phyloP scores from a whole-genome alignment of 2,329 filamentous ascomycete genomes.

The Aspergillus fructus region DNA sequence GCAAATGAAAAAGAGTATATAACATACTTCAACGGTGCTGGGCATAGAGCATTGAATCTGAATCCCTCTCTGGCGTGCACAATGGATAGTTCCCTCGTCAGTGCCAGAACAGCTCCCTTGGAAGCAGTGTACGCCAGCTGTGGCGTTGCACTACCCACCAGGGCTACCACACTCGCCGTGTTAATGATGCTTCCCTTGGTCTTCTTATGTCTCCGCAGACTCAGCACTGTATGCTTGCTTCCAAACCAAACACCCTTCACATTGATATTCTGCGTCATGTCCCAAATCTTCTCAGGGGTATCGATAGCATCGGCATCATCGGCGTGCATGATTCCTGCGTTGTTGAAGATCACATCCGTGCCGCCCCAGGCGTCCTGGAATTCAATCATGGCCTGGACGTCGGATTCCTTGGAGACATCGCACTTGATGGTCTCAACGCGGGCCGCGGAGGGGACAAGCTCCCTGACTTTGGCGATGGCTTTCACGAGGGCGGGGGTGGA shows the following conservation, averaged over 20 bases:
- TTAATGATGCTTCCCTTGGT: slow-evolving; percentile 81
- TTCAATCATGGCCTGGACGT: slow-evolving; percentile 74
- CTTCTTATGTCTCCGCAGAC: slow-evolving; percentile 78
- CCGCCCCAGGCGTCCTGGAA: slow-evolving; percentile 80
- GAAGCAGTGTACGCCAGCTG: slow-evolving; percentile 91
- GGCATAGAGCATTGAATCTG: slow-evolving; percentile 88
- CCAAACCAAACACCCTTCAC: slow-evolving; percentile 99
- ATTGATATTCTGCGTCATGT: slow-evolving; percentile 89
- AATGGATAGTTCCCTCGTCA: slow-evolving; percentile 88
- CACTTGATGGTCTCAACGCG: slow-evolving; percentile 23
- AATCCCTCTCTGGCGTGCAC: slow-evolving; percentile 84
- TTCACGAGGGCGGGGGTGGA: slow-evolving; percentile 74
- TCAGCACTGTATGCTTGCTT: slow-evolving; percentile 84
- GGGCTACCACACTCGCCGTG: slow-evolving; percentile 83
- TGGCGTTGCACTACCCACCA: slow-evolving; percentile 82
- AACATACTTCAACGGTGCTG: slow-evolving; percentile 77
- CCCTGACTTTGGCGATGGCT: slow-evolving; percentile 71
- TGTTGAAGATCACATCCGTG: slow-evolving; percentile 80
- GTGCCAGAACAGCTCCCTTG: slow-evolving; percentile 86
- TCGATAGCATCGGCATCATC: slow-evolving; percentile 76
- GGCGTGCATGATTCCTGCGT: slow-evolving; percentile 94
- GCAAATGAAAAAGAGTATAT: background rate
- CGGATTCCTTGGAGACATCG: slow-evolving; percentile 82
- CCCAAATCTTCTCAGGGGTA: slow-evolving; percentile 89
- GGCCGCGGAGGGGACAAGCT: slow-evolving; percentile 58